phyloP scores from a whole-genome alignment of 176 grass and related monocot genomes.

The Elaeis guineensis region DNA sequence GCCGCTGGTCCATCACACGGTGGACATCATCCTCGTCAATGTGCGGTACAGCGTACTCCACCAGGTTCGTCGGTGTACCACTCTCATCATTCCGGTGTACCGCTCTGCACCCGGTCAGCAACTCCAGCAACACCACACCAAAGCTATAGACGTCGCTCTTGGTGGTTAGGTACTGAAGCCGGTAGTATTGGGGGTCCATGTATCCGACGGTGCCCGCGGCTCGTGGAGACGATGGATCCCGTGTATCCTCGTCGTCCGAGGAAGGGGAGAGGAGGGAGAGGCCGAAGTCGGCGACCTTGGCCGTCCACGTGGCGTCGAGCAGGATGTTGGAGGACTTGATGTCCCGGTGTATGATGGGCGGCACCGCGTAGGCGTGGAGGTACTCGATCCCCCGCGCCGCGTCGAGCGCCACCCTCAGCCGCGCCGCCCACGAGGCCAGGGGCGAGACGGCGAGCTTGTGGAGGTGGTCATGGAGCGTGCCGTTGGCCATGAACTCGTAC shows the following conservation, averaged over 20 bases:
- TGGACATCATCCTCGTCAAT: slow-evolving; percentile 61
- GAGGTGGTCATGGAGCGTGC: slow-evolving; percentile 80
- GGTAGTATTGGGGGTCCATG: slow-evolving; percentile 96
- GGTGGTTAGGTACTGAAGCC: slow-evolving; percentile 77
- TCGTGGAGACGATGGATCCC: slow-evolving; percentile 23
- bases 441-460: slow-evolving; percentile 28
- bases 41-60: slow-evolving; percentile 69
- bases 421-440: slow-evolving; percentile 24
- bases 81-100: slow-evolving; percentile 73
- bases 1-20: slow-evolving; percentile 52
- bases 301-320: slow-evolving; percentile 69
- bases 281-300: slow-evolving; percentile 85
- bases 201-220: slow-evolving; percentile 78
- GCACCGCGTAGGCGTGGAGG: slow-evolving; percentile 93
- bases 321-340: slow-evolving; percentile 94
- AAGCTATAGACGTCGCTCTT: slow-evolving; percentile 98
- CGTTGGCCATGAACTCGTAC: slow-evolving; percentile 90
- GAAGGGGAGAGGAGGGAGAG: slow-evolving; percentile 45
- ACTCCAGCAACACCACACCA: slow-evolving; percentile 70
- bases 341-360: slow-evolving; percentile 89
- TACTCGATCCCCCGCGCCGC: slow-evolving; percentile 86
- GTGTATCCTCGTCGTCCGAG: slow-evolving; percentile 11
- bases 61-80: slow-evolving; percentile 74
- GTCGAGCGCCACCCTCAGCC: slow-evolving; percentile 60
- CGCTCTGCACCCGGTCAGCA: slow-evolving; percentile 64